Conservation (phyloP, 768 basidiomycete genomes). For the Russula foetens region DNA sequence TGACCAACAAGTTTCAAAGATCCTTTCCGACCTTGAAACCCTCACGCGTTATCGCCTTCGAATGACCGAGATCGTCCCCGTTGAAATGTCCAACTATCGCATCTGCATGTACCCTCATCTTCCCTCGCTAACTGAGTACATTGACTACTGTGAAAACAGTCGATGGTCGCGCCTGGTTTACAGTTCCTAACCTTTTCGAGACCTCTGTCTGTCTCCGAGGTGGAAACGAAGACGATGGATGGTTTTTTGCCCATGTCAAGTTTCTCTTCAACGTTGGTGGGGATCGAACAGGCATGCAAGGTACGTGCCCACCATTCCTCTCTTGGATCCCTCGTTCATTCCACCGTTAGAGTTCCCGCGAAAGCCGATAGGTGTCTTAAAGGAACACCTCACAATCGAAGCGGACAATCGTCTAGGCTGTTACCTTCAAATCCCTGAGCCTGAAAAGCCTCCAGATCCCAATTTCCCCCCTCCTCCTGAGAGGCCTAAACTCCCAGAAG, state of each 20-base stretch:
- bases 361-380: slow-evolving; percentile 52
- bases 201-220: slow-evolving; percentile 68
- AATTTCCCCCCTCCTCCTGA: slow-evolving; percentile 31
- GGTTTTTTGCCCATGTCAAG: slow-evolving; percentile 79
- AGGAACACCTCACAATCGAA: slow-evolving; percentile 62
- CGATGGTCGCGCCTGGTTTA: slow-evolving; percentile 75
- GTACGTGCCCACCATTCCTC: slow-evolving; percentile 28
- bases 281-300: slow-evolving; percentile 64
- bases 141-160: slow-evolving; percentile 30
- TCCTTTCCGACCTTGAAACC: slow-evolving; percentile 65
- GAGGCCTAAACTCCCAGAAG: slow-evolving; percentile 45
- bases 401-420: slow-evolving; percentile 59
- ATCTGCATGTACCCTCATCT: slow-evolving; percentile 41
- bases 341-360: slow-evolving; percentile 58
- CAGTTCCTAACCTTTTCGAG: slow-evolving; percentile 63
- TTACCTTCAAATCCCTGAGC: slow-evolving; percentile 42
- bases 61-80: slow-evolving; percentile 70
- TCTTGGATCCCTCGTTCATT: neutral
- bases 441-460: slow-evolving; percentile 26
- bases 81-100: slow-evolving; percentile 66
- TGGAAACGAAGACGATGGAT: slow-evolving; percentile 59
- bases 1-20: slow-evolving; percentile 56
- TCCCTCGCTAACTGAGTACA: slow-evolving; percentile 20
- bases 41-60: slow-evolving; percentile 73
- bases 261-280: slow-evolving; percentile 70